Conservation (phyloP, 331 rosid species). For the Spiraea crenata region DNA sequence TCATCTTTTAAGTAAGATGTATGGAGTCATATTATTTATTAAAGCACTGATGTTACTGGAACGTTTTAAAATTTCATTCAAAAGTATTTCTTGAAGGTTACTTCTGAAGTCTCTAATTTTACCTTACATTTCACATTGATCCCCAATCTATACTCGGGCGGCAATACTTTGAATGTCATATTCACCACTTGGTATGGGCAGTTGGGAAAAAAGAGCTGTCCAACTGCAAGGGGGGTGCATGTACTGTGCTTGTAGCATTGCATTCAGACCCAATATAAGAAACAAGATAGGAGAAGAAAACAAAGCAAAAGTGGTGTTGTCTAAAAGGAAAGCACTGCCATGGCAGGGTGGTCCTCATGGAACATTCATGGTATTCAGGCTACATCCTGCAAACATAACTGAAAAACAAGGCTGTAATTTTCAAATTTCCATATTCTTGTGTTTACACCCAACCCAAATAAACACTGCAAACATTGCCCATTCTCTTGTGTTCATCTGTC, state of each 20-base stretch:
- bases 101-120: too few relatives aligned
- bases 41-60: too few relatives aligned
- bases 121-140: too few relatives aligned
- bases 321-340: slow-evolving; percentile 17
- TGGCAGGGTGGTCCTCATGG: slow-evolving; percentile 32
- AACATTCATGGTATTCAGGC: slow-evolving; percentile 29
- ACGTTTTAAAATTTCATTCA: too few relatives aligned
- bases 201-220: neutral
- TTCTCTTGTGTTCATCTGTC: slow-evolving; percentile 14
- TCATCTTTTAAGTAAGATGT: too few relatives aligned
- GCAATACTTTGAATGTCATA: too few relatives aligned
- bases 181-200: neutral
- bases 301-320: slow-evolving; percentile 17
- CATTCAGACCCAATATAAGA: neutral
- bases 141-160: too few relatives aligned
- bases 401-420: neutral
- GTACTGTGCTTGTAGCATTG: neutral
- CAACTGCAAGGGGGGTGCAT: neutral
- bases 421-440: neutral
- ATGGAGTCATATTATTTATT: too few relatives aligned
- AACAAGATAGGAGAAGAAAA: slow-evolving; percentile 16
- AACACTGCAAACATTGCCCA: slow-evolving; percentile 20
- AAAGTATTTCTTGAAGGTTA: too few relatives aligned
- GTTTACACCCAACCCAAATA: neutral
- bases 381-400: neutral